These are phyloP conservation scores for Circinella minor DNA, from an alignment of 371 early-diverging fungal species.

Conservation along the genomic window DNA sequence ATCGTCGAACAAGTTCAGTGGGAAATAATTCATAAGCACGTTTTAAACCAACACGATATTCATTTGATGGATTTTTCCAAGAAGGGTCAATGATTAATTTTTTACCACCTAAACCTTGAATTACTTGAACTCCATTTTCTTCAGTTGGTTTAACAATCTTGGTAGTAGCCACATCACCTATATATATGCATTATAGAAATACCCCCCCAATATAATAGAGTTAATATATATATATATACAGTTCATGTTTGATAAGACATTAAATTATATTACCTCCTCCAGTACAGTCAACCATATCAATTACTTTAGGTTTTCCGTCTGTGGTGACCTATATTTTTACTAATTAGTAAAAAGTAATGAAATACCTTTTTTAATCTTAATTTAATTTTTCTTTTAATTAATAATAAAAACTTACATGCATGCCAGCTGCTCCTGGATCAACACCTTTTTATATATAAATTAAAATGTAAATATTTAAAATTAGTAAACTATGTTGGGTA, in stretches of 20 bases:
- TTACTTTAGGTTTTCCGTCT: slow-evolving; percentile 87
- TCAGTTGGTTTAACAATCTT: slow-evolving; percentile 59
- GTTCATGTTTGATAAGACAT: too few species aligned
- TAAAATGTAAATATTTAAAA: neutral
- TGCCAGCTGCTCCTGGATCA: slow-evolving; percentile 89
- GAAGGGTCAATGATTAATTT: slow-evolving; percentile 69
- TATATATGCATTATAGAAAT: neutral
- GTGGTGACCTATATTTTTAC: slow-evolving; percentile 62
- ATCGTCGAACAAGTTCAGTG: slow-evolving; percentile 52
- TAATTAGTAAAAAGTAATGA: too few species aligned
- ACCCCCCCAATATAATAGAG: too few species aligned
- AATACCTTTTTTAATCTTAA: too few species aligned
- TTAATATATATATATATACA: too few species aligned
- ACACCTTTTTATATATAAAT: slow-evolving; percentile 57
- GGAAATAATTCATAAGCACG: slow-evolving; percentile 82
- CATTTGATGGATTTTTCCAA: slow-evolving; percentile 81
- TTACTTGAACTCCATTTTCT: slow-evolving; percentile 43
- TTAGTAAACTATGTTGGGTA: too few species aligned
- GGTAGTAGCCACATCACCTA: slow-evolving; percentile 76
- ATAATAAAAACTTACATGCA: slow-evolving; percentile 52
- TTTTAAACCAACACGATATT: slow-evolving; percentile 87
- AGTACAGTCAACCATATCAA: slow-evolving; percentile 94
- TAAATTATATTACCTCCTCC: slow-evolving; percentile 57
- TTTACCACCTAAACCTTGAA: slow-evolving; percentile 80
- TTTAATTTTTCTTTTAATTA: too few species aligned